These are phyloP conservation scores for Clonostachys chloroleuca DNA, from an alignment of 2,329 filamentous ascomycete species.

Conservation along the genomic window DNA sequence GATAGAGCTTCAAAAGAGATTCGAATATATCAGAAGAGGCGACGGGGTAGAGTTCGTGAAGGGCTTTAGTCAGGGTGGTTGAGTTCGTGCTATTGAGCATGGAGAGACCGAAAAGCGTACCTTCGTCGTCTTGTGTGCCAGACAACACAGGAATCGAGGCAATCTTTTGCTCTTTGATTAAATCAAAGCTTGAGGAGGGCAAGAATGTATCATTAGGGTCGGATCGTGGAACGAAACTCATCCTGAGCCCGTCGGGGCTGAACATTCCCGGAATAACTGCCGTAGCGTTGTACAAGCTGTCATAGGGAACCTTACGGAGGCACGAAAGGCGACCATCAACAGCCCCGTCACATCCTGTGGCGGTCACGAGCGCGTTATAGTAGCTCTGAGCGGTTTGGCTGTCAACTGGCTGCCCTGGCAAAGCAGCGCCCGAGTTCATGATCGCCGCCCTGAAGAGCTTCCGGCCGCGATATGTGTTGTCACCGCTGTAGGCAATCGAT, in stretches of 20 bases:
- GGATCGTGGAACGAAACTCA: conserved; percentile 58
- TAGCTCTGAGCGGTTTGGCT: conserved; percentile 48
- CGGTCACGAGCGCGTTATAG: conserved; percentile 46
- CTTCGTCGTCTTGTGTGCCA: conserved; percentile 63
- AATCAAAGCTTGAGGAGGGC: conserved; percentile 40
- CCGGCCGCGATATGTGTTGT: conserved; percentile 52
- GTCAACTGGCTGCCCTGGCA: conserved; percentile 48
- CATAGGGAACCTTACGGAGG: conserved; percentile 46
- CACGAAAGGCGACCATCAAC: conserved; percentile 44
- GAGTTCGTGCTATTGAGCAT: conserved; percentile 54
- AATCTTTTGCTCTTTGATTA: conserved; percentile 42
- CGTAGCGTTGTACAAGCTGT: conserved; percentile 46
- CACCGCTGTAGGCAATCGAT: conserved; percentile 55
- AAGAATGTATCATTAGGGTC: conserved; percentile 47
- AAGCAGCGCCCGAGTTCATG: conserved; percentile 54
- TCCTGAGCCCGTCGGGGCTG: conserved; percentile 48
- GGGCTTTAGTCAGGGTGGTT: conserved; percentile 45
- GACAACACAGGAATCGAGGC: conserved; percentile 57
- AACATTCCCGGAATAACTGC: conserved; percentile 54
- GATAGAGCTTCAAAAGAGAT: conserved; percentile 49
- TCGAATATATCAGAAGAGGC: conserved; percentile 30
- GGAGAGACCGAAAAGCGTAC: conserved; percentile 57
- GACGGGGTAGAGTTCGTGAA: conserved; percentile 46
- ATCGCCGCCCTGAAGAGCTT: conserved; percentile 58
- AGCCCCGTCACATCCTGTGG: conserved; percentile 46